These are phyloP conservation scores for Backusella circina DNA, from an alignment of 192 early-diverging fungal genomes.

Conservation along the genomic window DNA sequence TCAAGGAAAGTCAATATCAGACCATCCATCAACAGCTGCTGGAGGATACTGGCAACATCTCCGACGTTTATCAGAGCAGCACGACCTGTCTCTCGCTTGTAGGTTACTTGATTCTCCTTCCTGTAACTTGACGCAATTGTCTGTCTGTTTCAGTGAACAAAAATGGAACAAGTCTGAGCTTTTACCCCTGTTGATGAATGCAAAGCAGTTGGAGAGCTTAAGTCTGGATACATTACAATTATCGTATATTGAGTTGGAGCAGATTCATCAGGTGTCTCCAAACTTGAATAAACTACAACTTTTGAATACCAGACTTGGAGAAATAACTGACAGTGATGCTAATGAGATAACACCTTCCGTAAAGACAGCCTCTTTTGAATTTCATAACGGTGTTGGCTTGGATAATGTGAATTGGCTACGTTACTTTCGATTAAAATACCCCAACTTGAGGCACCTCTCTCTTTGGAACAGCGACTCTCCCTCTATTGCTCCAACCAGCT, in stretches of 20 bases:
- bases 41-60: background rate
- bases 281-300: background rate
- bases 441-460: background rate
- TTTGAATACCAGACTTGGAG: background rate
- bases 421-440: background rate
- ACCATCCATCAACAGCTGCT: background rate
- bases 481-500: background rate
- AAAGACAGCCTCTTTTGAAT: background rate
- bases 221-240: background rate
- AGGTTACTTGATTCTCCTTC: background rate
- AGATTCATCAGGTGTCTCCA: background rate
- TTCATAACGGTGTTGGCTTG: background rate
- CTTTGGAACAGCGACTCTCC: background rate
- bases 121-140: background rate
- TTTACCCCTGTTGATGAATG: background rate
- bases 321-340: background rate
- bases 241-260: background rate
- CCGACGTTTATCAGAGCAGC: background rate
- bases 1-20: background rate
- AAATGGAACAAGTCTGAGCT: background rate
- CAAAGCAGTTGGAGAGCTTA: background rate
- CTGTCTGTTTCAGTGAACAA: background rate
- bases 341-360: background rate
- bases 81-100: background rate
- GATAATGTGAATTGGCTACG: background rate